Base-by-base conservation (phyloP, 441 rosid species). In the Populus hybrid region DNA sequence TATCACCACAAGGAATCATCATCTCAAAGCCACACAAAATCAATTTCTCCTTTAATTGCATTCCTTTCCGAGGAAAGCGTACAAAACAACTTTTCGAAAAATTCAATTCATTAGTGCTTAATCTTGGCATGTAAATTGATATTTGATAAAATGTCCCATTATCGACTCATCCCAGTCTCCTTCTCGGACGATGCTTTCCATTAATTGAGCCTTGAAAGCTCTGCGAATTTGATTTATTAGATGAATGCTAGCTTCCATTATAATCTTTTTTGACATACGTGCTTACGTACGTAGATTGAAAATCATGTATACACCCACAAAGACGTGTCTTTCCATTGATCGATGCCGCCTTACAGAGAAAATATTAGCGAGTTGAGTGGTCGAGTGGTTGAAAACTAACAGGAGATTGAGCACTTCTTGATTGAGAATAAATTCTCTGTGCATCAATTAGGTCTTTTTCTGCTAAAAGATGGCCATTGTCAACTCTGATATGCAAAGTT, bases 11-110 rank as follows among this genome's bases (percentile, higher is more conserved):
- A 70, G 81, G 89, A 82, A 87, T 84, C 89, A 80, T 90, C 76
- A 86, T 82, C 88, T 80, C 73, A 77, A 85, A 84, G 75, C 89
- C 87, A 70, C 88, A 81, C 84, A 85, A 83, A 82, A 69, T 80
- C 59, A 73, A 73, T 69, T 3, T 77, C 57, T 69, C 64, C 68
- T 77, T 82, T 76, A 82, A 81, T 84, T 72, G 21, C 72, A 32
- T 80, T 76, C 86, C 83, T 24, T 85, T 88, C 71, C 67, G 10
- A 63, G 86, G 80, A 84, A 85, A 81, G 82, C 68, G 80, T 85
- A 83, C 90, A 85, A 79, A 84, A 7, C 77, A 16, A 75, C 91
- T 88, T 82, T 79, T 36, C 34, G 24, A 75, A 40, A 28, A 77
- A 77, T 84, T 83, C 71, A 8, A 65, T 23, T 79, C 81, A 70